Conservation (phyloP, 2,329 filamentous ascomycete genomes). For the Cladophialophora chaetospira region DNA sequence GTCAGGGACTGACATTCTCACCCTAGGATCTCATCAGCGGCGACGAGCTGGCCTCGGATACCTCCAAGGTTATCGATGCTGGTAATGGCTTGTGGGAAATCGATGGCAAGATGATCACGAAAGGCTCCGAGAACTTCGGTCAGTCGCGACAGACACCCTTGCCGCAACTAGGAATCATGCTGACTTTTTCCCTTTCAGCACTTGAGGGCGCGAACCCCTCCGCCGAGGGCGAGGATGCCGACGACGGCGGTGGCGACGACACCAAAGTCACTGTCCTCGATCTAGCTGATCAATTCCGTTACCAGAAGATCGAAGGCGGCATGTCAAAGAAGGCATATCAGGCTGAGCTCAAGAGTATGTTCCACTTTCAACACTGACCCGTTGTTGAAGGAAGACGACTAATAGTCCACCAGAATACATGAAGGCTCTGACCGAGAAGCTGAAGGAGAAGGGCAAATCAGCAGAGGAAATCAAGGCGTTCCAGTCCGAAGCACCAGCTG, state of each 20-base stretch:
- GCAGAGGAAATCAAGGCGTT: slow-evolving; percentile 74
- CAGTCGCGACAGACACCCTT: slow-evolving; percentile 41
- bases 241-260: slow-evolving; percentile 72
- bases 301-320: slow-evolving; percentile 55
- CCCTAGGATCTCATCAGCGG: slow-evolving; percentile 79
- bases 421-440: slow-evolving; percentile 76
- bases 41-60: slow-evolving; percentile 97
- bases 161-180: not conserved
- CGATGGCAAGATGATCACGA: slow-evolving; percentile 85
- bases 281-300: slow-evolving; percentile 88
- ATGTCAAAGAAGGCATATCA: slow-evolving; percentile 82
- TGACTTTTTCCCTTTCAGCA: slow-evolving; percentile 31
- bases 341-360: slow-evolving; percentile 78
- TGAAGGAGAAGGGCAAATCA: slow-evolving; percentile 64
- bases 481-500: slow-evolving; percentile 71
- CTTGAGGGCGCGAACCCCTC: slow-evolving; percentile 87
- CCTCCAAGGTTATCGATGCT: slow-evolving; percentile 78
- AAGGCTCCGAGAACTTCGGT: slow-evolving; percentile 75
- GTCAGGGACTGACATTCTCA: slow-evolving; percentile 16
- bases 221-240: slow-evolving; percentile 76
- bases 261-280: slow-evolving; percentile 77
- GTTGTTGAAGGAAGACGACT: not conserved
- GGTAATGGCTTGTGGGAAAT: slow-evolving; percentile 84
- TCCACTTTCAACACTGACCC: not conserved
- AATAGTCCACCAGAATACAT: slow-evolving; percentile 68